Base-by-base conservation (phyloP, 176 grass and related monocot species). In the Oryza australiensis region DNA sequence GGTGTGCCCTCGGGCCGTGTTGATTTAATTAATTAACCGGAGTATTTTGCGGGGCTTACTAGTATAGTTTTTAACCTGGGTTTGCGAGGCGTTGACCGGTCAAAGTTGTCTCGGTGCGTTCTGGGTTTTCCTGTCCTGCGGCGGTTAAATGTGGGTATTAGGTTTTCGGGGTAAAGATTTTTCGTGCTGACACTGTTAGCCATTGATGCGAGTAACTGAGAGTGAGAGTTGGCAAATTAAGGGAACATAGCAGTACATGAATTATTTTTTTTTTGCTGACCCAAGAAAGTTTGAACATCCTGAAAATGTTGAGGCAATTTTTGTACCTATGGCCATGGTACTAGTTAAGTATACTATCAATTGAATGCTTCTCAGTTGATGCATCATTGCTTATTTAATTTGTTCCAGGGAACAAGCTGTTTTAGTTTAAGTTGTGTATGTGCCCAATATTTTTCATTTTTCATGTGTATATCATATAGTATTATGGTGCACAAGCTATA, bases 81-180 rank as follows among this genome's bases (percentile, higher is more conserved):
- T n/a, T 14, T 65, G 15, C 23, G n/a, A 59, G 62, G 4, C 22
- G 16, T 76, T 85, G 87, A 85, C 87, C 10, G 14, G 77, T 88
- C 87, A 88, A 80, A 64, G 6, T 32, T 74, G 75, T 63, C 86
- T 3, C 46, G 27, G 62, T 68, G 37, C 29, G 38, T 68, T 51
- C 69, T 23, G 9, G 59, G 26, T 14, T 20, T 20, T 18, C 3
- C 15, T 26, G 1, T 27, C 20, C 24, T 22, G 3, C 26, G 32
- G 74, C 30, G 74, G 29, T 72, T 43, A 26, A 0, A 18, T 15
- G 63, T 26, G 30, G 5, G 23, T 40, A 55, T 37, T 22, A 12
- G 9, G 28, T 32, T 32, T 5, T 66, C 5, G 20, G 29, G 18
- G 29, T 15, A 64, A 30, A 30, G 5, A 3, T 34, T 26, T 68